Evolutionary conservation across 2,329 filamentous ascomycete genomes (phyloP).

Genomic region (Fusarium mangiferae): DNA sequence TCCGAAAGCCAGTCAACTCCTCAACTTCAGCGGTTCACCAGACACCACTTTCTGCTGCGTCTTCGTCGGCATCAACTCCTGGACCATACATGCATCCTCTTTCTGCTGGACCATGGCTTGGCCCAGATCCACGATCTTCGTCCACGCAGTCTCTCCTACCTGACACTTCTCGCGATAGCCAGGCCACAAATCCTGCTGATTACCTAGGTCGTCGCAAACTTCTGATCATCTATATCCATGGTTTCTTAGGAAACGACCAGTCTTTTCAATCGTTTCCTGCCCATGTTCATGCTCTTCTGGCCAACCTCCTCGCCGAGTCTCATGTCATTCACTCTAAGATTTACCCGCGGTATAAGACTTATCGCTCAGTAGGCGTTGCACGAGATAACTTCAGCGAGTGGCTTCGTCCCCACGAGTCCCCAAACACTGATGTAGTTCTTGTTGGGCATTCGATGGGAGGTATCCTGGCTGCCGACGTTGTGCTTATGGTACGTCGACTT

Average conservation of each 20-base stretch:
- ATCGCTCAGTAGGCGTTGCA: constrained; percentile 76
- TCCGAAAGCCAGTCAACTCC: constrained; percentile 22
- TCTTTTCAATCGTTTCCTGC: constrained; percentile 90
- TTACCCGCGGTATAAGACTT: constrained; percentile 83
- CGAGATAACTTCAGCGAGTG: constrained; percentile 86
- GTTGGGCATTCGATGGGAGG: constrained; percentile 93
- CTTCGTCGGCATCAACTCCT: constrained; percentile 3
- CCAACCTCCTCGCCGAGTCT: constrained; percentile 72
- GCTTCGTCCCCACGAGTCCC: constrained; percentile 80
- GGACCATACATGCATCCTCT: background rate
- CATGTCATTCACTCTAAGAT: constrained; percentile 89
- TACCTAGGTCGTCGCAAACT: constrained; percentile 62
- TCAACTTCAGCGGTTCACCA: constrained; percentile 13
- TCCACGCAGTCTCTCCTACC: constrained; percentile 59
- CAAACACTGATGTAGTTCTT: constrained; percentile 80
- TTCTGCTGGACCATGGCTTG: constrained; percentile 31
- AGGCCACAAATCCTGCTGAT: constrained; percentile 6
- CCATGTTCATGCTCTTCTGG: constrained; percentile 82
- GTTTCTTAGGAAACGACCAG: constrained; percentile 88
- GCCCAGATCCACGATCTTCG: constrained; percentile 59
- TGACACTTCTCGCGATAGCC: constrained; percentile 14
- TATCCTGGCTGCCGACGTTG: constrained; percentile 81
- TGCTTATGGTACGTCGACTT: constrained; percentile 63
- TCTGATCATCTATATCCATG: constrained; percentile 86
- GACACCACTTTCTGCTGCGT: background rate